Conservation (phyloP, 139 green algal species). For the Yamagishiella unicocca region DNA sequence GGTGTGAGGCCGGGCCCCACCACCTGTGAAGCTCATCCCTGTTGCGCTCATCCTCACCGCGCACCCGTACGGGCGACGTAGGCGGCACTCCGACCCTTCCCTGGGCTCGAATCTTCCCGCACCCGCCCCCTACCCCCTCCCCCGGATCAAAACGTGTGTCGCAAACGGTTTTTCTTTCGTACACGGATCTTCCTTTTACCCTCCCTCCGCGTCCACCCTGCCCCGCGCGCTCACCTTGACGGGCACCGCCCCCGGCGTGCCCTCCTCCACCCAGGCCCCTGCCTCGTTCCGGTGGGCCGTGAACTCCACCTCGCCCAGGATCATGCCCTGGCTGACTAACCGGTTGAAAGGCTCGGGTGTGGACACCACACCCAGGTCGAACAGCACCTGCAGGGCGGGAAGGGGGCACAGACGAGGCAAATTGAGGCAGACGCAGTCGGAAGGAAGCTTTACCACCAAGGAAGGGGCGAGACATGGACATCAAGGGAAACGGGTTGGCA, state of each 20-base stretch:
- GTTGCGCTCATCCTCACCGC: too few species aligned
- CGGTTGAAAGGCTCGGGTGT: constrained; percentile 95
- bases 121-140: neutral
- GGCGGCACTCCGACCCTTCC: too few species aligned
- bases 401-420: neutral
- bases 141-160: too few species aligned
- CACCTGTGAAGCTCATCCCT: too few species aligned
- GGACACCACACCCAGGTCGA: constrained; percentile 93
- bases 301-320: constrained; percentile 93
- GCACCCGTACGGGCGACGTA: too few species aligned
- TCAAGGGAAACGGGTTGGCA: too few species aligned
- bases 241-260: constrained; percentile 33
- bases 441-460: too few species aligned
- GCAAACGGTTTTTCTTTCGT: too few species aligned
- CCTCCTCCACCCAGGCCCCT: constrained; percentile 63
- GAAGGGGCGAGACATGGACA: too few species aligned
- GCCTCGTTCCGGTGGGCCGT: constrained; percentile 66
- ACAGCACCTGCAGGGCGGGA: constrained; percentile 84
- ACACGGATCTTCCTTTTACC: neutral
- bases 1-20: too few species aligned
- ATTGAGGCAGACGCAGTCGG: too few species aligned
- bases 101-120: too few species aligned
- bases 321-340: constrained; percentile 98
- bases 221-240: constrained; percentile 36
- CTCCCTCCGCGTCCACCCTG: neutral